Base-by-base conservation (phyloP, 1,284 basidiomycete genomes). In the Flammula alnicola region DNA sequence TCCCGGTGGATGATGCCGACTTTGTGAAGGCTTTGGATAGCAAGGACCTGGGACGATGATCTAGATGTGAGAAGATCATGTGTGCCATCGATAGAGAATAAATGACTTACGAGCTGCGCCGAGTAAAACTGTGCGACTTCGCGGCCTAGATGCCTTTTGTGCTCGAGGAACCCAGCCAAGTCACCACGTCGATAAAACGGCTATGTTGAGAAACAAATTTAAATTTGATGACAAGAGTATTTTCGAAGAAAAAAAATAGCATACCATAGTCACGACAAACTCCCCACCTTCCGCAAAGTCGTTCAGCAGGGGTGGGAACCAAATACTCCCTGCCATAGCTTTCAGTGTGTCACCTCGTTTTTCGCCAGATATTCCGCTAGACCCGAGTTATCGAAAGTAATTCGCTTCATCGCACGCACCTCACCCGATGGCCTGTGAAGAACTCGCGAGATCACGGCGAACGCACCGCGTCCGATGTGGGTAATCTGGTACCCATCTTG, bases 1-100 rank as follows among this genome's bases (percentile, higher is more conserved):
- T 68, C 68, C 12, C 68, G 60, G 44, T 69, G 67, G 33, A 69
- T 55, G 29, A 70, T 67, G 4, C 67, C 64, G 6, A 51, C 43
- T 26, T 62, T 59, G 45, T 69, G 65, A 9, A 69, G 61, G 14
- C 47, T 56, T 32, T 62, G 59, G 10, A 69, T 60, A 9, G 64
- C 67, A 12, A 69, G 49, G 14, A 66, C 51, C 67, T 71, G 36
- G 26, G 20, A 29, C 19, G 22, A 31, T 10, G 9, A 45, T 29
- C 25, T 17, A 16, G 11, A 11, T 8, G 37, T n/a, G 9, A 29
- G 25, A 44, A 12, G 37, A 23, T 11, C n/a, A n/a, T n/a, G n/a
- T n/a, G n/a, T n/a, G n/a, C n/a, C n/a, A n/a, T n/a, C n/a, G n/a
- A n/a, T n/a, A n/a, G n/a, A n/a, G n/a, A 33, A 20, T 11, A 31